Evolutionary conservation across 2,329 filamentous ascomycete genomes (phyloP).

Genomic region (Coccinonectria pachysandricola): DNA sequence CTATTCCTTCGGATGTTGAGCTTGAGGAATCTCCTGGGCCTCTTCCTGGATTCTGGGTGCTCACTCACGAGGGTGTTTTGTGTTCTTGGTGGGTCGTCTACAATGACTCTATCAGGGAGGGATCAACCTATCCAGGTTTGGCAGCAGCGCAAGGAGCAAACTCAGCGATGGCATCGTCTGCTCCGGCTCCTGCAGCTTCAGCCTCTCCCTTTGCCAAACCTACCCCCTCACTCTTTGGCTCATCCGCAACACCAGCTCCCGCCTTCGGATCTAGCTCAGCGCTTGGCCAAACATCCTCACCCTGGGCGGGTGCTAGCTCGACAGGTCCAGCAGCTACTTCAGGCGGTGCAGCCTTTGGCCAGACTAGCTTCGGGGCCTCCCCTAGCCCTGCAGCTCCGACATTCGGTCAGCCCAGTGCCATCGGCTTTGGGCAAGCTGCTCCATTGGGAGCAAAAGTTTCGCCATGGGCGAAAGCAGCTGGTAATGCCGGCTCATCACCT

Average conservation of each 20-base stretch:
- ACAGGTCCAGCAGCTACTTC: conserved; percentile 20
- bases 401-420: conserved; percentile 38
- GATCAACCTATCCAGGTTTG: conserved; percentile 64
- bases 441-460: conserved; percentile 38
- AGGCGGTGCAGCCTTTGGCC: conserved; percentile 32
- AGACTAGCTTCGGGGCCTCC: conserved; percentile 32
- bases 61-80: conserved; percentile 83
- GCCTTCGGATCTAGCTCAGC: conserved; percentile 37
- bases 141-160: conserved; percentile 32
- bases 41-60: conserved; percentile 69
- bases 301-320: conserved; percentile 34
- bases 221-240: too few relatives aligned
- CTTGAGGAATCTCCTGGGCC: conserved; percentile 70
- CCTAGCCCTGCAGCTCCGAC: conserved; percentile 28
- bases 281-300: conserved; percentile 41
- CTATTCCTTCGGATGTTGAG: conserved; percentile 66
- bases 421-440: conserved; percentile 45
- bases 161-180: conserved; percentile 19
- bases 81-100: conserved; percentile 89
- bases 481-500: conserved; percentile 21
- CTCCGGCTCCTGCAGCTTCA: conserved; percentile 18
- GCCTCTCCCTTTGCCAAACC: conserved; percentile 21
- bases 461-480: conserved; percentile 36
- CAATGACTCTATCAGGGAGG: conserved; percentile 69
- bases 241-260: conserved; percentile 15